Evolutionary conservation across 495 filamentous ascomycete genomes (phyloP), one percentile per base, ranked within the genome.

Genomic region (Podospora tetraspora): DNA sequence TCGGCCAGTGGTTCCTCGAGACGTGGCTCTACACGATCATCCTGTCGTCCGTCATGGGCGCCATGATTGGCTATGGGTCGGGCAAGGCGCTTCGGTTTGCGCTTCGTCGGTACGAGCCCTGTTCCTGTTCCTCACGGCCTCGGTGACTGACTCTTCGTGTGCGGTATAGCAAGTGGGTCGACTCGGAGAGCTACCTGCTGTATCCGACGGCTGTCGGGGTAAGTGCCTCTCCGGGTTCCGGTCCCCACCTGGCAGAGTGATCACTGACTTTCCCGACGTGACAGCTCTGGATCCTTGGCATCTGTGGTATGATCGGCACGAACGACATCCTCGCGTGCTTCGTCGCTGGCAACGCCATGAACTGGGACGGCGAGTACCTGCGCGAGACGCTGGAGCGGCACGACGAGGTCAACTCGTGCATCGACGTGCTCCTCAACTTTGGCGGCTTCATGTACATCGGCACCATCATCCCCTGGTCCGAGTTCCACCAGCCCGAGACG

Each of bases 311-410:
- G 79, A 86, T 96, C 63, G 93, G 92, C 11, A 93, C 89, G 24
- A 92, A 96, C 74, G 93, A 96, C 72, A 88, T 96, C n/a, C 84
- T 97, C 10, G 92, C 93, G 19, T 96, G 92, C 77, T 97, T 97
- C 72, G 86, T 96, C 66, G 92, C 93, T 22, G 93, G 93, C 23
- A 95, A 94, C 76, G 88, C 86, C 9, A 90, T 97, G 71, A 96
- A 91, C 59, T 90, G 90, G 83, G 92, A 86, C 79, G 93, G 94
- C 75, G 91, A 91, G 88, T 96, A 92, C 79, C 89, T 93, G 0
- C 82, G 91, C 1, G 91, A 91, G 73, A 93, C 92, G 1, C 82
- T 89, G 72, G 90, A 93, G 70, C 63, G 63, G 24, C 63, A 65
- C 56, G 93, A 96, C 75, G 91, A 89, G 22, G 83, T 97, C 16